Percentiles rank a stretch among this genome's conserved stretches.
Conservation (phyloP, 2,329 filamentous ascomycete genomes). For the Xylaria sp. region DNA sequence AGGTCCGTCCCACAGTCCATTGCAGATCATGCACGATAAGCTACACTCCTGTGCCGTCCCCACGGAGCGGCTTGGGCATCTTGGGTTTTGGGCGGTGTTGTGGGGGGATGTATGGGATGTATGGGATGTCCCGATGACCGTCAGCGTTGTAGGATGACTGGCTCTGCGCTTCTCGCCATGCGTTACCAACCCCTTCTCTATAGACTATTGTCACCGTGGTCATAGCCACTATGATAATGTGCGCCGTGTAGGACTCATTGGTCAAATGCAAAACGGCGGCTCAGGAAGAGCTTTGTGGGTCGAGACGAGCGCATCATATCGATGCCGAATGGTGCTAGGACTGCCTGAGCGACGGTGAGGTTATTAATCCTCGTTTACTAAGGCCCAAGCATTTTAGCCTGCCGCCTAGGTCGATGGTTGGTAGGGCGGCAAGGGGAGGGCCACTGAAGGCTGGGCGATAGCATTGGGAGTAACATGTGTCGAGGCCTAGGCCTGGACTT, state of each 20-base stretch:
- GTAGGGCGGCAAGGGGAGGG: not conserved
- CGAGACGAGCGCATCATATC: not conserved
- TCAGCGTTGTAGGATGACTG: no score
- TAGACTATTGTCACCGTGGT: no score
- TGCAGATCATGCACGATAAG: constrained; percentile 24
- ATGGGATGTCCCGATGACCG: no score
- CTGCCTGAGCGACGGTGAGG: not conserved
- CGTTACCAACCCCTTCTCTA: no score
- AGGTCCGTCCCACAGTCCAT: constrained; percentile 23
- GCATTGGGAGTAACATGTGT: not conserved
- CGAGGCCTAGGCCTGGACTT: constrained; percentile 11
- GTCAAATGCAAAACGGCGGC: not conserved
- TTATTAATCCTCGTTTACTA: constrained; percentile 1
- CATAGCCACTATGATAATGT: not conserved
- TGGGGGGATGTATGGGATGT: no score
- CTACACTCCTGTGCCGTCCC: constrained; percentile 5
- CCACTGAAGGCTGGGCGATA: not conserved
- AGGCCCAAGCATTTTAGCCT: constrained; percentile 21
- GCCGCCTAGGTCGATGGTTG: not conserved
- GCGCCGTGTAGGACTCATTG: no score
- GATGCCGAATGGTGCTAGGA: not conserved
- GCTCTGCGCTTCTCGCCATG: no score
- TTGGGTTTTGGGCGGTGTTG: not conserved
- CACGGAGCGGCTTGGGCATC: not conserved
- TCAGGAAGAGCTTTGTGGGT: not conserved